Base-by-base conservation (phyloP, 148 eudicot species). In the Cornus suecica region DNA sequence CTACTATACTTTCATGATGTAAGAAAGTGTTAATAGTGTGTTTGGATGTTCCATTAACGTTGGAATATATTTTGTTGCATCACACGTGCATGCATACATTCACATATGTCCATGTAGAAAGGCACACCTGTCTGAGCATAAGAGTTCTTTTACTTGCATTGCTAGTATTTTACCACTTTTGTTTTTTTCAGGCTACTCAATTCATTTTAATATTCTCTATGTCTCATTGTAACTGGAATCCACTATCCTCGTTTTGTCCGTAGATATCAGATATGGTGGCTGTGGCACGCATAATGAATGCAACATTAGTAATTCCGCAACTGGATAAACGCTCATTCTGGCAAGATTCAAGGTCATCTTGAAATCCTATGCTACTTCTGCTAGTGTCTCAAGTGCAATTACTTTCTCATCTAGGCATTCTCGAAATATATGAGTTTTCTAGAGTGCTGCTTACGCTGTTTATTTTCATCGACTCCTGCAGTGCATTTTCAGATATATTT, bases 261-360 rank as follows among this genome's bases (percentile, higher is more conserved):
- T 79, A 94, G 98, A 94, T 94, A 72, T 88, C 98, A 77, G 98
- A 94, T 83, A 91, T 94, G 98, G 98, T 94, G 77, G 97, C 94
- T 75, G 92, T 94, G 81, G 92, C 98, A 72, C 92, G 83, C 60
- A 87, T 94, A 29, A 83, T 94, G 94, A 91, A 91, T 85, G 94
- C 97, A 68, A 91, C 97, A 52, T 79, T 94, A 74, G 94, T 94
- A 74, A 91, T 94, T 79, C 98, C 98, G 73, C 90, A 86, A 71
- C 84, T 94, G 72, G 98, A 94, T 79, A 94, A 86, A 74, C 88
- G 91, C 75, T 94, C 98, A 48, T 94, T 91, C 78, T 94, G 98
- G 98, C 87, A 90, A 78, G 98, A 94, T 86, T 83, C 91, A 76
- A 94, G 98, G 98, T 94, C 27, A 81, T 60, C 63, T 68, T 60